These are phyloP conservation scores for Paramecium pentaurelia DNA, from an alignment of 73 alveolate genomes.

Conservation along the genomic window DNA sequence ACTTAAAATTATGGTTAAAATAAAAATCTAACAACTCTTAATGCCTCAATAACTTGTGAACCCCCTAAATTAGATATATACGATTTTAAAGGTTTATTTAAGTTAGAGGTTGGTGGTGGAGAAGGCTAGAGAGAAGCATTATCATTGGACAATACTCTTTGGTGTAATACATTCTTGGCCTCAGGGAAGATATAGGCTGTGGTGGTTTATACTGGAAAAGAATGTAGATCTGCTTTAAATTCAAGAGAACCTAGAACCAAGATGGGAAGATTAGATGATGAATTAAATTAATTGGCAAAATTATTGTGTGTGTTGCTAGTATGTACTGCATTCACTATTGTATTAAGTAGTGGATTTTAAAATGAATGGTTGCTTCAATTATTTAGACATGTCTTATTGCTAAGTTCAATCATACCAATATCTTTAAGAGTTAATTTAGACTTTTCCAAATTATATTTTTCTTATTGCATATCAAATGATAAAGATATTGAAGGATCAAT, in stretches of 20 bases:
- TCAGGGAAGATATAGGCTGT: conserved; percentile 80
- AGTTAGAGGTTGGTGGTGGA: conserved; percentile 57
- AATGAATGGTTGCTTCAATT: conserved; percentile 69
- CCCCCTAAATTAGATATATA: conserved; percentile 78
- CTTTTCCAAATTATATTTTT: conserved; percentile 82
- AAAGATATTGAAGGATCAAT: conserved; percentile 83
- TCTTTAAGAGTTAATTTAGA: conserved; percentile 90
- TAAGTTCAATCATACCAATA: conserved; percentile 88
- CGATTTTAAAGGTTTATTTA: conserved; percentile 76
- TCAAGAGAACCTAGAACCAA: conserved; percentile 80
- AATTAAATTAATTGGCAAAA: conserved; percentile 79
- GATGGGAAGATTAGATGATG: conserved; percentile 83
- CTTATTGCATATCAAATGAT: conserved; percentile 76
- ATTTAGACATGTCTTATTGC: conserved; percentile 81
- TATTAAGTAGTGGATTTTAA: conserved; percentile 73
- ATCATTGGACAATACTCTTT: conserved; percentile 88
- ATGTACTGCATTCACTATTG: conserved; percentile 72
- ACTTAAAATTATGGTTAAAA: conserved; percentile 72
- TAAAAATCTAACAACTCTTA: conserved; percentile 39
- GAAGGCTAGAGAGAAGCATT: conserved; percentile 83
- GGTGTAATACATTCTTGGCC: conserved; percentile 95
- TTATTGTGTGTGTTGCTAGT: conserved; percentile 77
- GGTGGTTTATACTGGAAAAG: conserved; percentile 87
- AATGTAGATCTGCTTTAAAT: conserved; percentile 85
- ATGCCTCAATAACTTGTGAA: conserved; percentile 68